A percentile compares a stretch with the other conserved stretches of the same genome.
Conservation (phyloP, 768 basidiomycete species). For the Mycena pura region DNA sequence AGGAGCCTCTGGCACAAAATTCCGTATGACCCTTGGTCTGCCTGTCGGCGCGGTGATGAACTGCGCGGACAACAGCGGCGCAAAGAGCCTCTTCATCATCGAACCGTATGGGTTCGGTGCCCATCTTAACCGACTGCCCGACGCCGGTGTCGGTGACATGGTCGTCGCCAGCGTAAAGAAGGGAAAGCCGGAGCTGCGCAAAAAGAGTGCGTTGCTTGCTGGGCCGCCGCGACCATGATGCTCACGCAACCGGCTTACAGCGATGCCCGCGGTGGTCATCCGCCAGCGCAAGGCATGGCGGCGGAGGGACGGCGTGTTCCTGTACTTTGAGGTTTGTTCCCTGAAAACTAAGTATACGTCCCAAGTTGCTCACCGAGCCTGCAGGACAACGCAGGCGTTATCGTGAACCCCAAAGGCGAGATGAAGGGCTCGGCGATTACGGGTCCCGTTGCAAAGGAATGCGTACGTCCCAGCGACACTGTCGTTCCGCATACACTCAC, state of each 20-base stretch:
- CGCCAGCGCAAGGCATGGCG: constrained; percentile 99
- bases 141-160: constrained; percentile 95
- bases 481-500: not conserved
- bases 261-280: constrained; percentile 96
- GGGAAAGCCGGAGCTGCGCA: constrained; percentile 99
- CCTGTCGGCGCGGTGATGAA: constrained; percentile 94
- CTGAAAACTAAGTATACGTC: not conserved
- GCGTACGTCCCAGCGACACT: constrained; percentile 61
- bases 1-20: constrained; percentile 92
- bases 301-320: constrained; percentile 96
- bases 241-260: no score
- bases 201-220: constrained; percentile 84
- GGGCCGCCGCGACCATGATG: no score
- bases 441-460: constrained; percentile 99
- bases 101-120: constrained; percentile 96
- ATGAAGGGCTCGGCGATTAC: constrained; percentile 99
- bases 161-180: constrained; percentile 98
- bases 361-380: not conserved
- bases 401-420: constrained; percentile 98
- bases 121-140: constrained; percentile 95
- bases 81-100: constrained; percentile 94
- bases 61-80: constrained; percentile 99
- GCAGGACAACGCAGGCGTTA: constrained; percentile 94
- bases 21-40: constrained; percentile 92
- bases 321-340: constrained; percentile 87